Evolutionary conservation across 345 rosid genomes (phyloP).

Genomic region (Eucalyptus viminalis): DNA sequence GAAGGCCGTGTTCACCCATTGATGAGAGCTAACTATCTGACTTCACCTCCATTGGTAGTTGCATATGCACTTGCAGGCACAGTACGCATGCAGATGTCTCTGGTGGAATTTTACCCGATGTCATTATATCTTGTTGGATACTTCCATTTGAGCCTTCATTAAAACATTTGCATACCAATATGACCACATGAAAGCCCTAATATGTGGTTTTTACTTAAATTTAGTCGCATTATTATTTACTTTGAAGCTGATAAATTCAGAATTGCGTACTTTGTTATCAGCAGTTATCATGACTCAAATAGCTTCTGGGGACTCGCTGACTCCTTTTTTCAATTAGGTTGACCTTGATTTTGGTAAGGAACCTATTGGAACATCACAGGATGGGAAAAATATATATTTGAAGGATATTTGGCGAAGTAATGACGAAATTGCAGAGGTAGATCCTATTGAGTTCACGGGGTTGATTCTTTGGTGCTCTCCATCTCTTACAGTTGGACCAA

Average conservation of each 20-base stretch:
- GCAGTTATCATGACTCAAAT: neutral
- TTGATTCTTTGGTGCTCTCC: neutral
- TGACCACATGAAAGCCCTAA: neutral
- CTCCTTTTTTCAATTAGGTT: conserved; percentile 20
- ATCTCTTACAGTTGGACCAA: neutral
- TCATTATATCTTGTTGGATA: neutral
- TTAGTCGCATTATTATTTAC: neutral
- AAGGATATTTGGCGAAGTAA: conserved; percentile 76
- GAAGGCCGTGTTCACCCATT: conserved; percentile 84
- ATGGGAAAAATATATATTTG: conserved; percentile 51
- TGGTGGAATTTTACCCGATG: neutral
- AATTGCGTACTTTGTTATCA: neutral
- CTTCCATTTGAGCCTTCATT: neutral
- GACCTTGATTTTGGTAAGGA: conserved; percentile 84
- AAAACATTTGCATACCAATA: neutral
- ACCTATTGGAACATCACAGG: conserved; percentile 56
- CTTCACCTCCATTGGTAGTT: conserved; percentile 88
- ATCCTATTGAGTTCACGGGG: neutral
- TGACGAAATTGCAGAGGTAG: conserved; percentile 65
- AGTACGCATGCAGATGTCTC: conserved; percentile 3
- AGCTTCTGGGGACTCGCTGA: neutral
- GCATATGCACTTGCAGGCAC: conserved; percentile 93
- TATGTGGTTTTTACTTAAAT: neutral
- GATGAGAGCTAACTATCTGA: conserved; percentile 84
- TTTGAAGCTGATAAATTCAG: neutral